Base-by-base conservation (phyloP, 768 basidiomycete genomes). In the Brasilioporus rufonigricans region DNA sequence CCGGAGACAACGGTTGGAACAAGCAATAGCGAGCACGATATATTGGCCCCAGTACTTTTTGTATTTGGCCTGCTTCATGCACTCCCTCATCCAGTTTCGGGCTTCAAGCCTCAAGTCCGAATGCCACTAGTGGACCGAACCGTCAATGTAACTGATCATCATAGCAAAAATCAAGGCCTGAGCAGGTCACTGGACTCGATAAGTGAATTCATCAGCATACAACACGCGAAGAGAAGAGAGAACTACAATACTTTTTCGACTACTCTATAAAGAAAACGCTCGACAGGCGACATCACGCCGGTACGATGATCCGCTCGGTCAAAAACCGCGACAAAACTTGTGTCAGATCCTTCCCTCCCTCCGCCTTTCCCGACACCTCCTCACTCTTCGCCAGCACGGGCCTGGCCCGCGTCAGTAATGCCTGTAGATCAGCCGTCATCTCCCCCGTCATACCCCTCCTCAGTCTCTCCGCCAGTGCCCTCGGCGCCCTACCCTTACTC, bases 401-500 rank as follows among this genome's bases (percentile, higher is more conserved):
- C 60, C 82, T 84, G 14, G 87, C 78, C 61, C 83, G 89, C 55
- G 71, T 81, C 70, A 92, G 53, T 61, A 91, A 66, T 5, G 80
- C 74, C 64, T 86, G 83, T 56, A 92, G 59, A 67, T 92, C 91
- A 1, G 78, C 77, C 38, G 83, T 84, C 80, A 91, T 83, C 72
- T 92, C 90, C 2, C 86, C 87, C 9, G 86, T 86, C 85, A 91
- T 85, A 0, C 88, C 89, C 57, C 89, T 73, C 62, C 89, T 74
- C 61, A 89, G 60, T 33, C 86, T 74, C 56, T 87, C 85, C 54
- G 85, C 82, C 69, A 89, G 69, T 43, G 81, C 66, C 57, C 82
- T 66, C 16, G 75, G 68, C 18, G 72, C 71, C 45, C 78, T 68
- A 5, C 81, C 73, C 52, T 79, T 73, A 33, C 61, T 51, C 19